Percentiles rank a stretch among this genome's conserved stretches.
Conservation (phyloP, 805 yeast genomes). For the Pichia exigua region DNA sequence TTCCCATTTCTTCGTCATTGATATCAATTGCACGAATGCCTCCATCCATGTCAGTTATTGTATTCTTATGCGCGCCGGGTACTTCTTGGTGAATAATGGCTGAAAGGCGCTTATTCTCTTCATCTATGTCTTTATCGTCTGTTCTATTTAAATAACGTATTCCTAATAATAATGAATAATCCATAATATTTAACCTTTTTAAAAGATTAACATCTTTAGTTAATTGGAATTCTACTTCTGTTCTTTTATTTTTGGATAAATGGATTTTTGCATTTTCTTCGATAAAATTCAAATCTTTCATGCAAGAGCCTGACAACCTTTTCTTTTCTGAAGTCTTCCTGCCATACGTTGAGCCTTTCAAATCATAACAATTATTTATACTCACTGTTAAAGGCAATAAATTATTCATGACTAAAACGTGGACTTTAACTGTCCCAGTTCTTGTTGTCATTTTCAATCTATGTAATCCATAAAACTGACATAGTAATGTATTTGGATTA, state of each 20-base stretch:
- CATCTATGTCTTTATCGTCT: constrained; percentile 24
- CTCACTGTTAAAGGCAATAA: constrained; percentile 90
- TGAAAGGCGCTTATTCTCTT: constrained; percentile 18
- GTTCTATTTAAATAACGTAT: constrained; percentile 68
- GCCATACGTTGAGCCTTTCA: constrained; percentile 91
- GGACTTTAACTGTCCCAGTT: constrained; percentile 56
- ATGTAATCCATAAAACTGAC: constrained; percentile 96
- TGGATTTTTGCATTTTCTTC: constrained; percentile 54
- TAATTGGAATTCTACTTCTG: constrained; percentile 59
- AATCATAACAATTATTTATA: constrained; percentile 77
- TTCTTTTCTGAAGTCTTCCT: constrained; percentile 41
- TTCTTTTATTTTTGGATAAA: constrained; percentile 66
- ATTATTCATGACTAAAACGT: constrained; percentile 94
- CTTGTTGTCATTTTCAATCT: constrained; percentile 81
- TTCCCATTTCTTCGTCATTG: constrained; percentile 48
- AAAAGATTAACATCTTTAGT: constrained; percentile 67
- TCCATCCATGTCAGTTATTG: constrained; percentile 43
- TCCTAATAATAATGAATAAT: constrained; percentile 84
- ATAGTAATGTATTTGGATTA: constrained; percentile 81
- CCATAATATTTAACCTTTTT: constrained; percentile 82
- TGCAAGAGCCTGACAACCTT: constrained; percentile 36
- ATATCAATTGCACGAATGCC: constrained; percentile 73
- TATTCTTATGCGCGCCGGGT: constrained; percentile 7
- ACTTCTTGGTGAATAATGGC: constrained; percentile 16
- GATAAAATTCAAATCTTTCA: constrained; percentile 87